Percentiles rank a stretch among this genome's conserved stretches.
These are phyloP conservation scores for Wolfiporia cocos DNA, from an alignment of 1,284 basidiomycete genomes.

Conservation along the genomic window DNA sequence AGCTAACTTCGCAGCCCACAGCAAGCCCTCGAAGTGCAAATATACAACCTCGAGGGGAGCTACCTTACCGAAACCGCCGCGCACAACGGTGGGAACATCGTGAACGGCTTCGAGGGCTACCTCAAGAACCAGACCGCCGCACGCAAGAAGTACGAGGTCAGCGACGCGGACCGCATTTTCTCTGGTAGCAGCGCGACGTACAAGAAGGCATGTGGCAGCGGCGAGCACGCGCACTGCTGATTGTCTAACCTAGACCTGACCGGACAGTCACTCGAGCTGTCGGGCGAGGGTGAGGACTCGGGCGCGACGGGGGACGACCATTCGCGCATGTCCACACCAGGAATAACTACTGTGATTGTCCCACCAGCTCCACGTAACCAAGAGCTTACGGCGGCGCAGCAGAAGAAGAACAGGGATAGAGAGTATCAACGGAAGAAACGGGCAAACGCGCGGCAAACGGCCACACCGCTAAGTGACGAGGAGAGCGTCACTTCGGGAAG, in stretches of 20 bases:
- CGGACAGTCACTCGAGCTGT: conserved; percentile 67
- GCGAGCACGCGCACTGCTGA: too few species aligned
- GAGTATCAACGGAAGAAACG: conserved; percentile 74
- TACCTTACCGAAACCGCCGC: conserved; percentile 71
- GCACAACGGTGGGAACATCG: conserved; percentile 75
- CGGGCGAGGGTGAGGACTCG: conserved; percentile 68
- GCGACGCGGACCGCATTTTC: conserved; percentile 73
- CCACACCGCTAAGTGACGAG: conserved; percentile 57
- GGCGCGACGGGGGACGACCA: conserved; percentile 50
- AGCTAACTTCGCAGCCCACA: conserved; percentile 20
- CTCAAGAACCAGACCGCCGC: conserved; percentile 67
- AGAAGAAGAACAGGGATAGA: conserved; percentile 66
- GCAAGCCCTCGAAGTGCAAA: conserved; percentile 68
- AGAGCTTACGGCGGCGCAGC: conserved; percentile 61
- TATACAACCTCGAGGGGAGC: conserved; percentile 65
- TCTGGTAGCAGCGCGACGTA: conserved; percentile 71
- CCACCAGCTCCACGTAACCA: conserved; percentile 63
- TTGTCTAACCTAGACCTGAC: too few species aligned
- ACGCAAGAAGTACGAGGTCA: conserved; percentile 65
- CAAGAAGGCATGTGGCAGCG: conserved; percentile 56
- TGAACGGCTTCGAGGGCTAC: conserved; percentile 78
- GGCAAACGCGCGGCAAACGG: conserved; percentile 50
- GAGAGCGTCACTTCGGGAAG: conserved; percentile 52
- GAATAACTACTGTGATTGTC: conserved; percentile 64
- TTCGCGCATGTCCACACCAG: conserved; percentile 48